phyloP scores from a whole-genome alignment of 2,329 filamentous ascomycete genomes.

The Trichoderma sp. region DNA sequence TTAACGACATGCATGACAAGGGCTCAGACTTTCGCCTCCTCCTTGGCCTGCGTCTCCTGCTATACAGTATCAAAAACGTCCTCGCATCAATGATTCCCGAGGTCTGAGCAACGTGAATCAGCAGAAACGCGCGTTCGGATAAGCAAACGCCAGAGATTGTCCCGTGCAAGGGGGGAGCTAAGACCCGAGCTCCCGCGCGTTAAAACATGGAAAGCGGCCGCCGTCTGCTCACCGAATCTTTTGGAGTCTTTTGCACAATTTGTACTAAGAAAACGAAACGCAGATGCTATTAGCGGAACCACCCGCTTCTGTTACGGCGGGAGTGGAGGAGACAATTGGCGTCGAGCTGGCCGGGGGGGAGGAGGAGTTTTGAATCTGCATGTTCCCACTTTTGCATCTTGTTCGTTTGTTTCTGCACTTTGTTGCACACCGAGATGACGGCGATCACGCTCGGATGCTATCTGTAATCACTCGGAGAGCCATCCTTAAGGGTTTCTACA shows the following conservation, averaged over 20 bases:
- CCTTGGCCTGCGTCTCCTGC: background rate
- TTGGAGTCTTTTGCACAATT: conserved; percentile 7
- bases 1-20: conserved; percentile 4
- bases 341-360: background rate
- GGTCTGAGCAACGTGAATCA: background rate
- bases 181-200: conserved; percentile 11
- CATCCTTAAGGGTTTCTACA: background rate
- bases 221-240: conserved; percentile 8
- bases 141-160: conserved; percentile 15
- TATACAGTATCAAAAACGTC: background rate
- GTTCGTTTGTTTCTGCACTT: background rate
- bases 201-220: background rate
- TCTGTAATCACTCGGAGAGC: background rate
- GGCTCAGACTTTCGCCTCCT: conserved; percentile 20
- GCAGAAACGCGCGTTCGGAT: too few relatives aligned
- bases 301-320: background rate
- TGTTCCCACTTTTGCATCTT: conserved; percentile 2
- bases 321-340: background rate
- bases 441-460: background rate
- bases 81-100: conserved; percentile 1
- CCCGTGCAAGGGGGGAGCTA: conserved; percentile 7
- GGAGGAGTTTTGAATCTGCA: background rate
- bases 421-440: conserved; percentile 6
- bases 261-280: background rate
- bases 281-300: conserved; percentile 10